Conservation (phyloP, 306 rosid genomes). For the Quercus berberidifolia region DNA sequence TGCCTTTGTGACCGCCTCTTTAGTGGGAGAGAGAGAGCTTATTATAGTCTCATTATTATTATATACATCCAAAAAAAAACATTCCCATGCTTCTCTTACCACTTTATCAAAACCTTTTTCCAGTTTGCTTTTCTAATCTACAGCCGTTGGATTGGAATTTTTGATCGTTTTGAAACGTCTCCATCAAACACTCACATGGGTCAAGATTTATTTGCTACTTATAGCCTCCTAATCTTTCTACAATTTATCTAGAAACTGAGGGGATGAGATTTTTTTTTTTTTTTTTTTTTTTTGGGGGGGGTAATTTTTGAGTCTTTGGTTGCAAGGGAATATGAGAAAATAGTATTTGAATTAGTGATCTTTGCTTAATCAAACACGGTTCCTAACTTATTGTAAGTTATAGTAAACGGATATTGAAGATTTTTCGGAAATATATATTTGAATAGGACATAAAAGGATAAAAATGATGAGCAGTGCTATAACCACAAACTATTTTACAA, state of each 20-base stretch:
- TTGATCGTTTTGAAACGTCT: neutral
- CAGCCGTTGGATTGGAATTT: neutral
- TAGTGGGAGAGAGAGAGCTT: constrained; percentile 15
- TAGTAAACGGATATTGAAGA: neutral
- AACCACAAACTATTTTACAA: no score
- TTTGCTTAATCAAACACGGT: no score
- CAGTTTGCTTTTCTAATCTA: neutral
- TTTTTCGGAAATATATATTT: neutral
- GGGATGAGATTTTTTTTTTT: no score
- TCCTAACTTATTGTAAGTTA: neutral
- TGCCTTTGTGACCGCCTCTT: constrained; percentile 32
- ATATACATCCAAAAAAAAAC: constrained; percentile 1
- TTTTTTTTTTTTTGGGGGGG: no score
- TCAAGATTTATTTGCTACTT: neutral
- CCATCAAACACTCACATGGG: neutral
- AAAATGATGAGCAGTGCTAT: no score
- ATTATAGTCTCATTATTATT: constrained; percentile 7
- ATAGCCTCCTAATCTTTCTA: neutral
- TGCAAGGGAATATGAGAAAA: no score
- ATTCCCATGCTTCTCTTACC: neutral
- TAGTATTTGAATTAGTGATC: no score
- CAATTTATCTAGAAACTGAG: neutral
- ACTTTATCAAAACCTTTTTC: neutral
- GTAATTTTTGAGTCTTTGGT: no score
- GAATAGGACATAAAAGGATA: no score